phyloP scores from a whole-genome alignment of 176 grass and related monocot genomes.

The Triticum turgidum region DNA sequence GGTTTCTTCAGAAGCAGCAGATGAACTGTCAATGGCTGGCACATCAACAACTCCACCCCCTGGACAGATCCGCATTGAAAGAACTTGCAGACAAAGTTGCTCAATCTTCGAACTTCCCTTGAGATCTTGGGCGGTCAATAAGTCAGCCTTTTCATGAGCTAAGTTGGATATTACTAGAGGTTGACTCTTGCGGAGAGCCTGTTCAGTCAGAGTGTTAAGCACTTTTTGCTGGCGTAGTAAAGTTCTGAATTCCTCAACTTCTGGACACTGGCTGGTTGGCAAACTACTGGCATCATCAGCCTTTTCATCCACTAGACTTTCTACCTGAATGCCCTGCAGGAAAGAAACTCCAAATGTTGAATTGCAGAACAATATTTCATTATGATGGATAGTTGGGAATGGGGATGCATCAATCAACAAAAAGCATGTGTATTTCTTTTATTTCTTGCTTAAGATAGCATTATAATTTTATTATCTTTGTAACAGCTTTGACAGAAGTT shows the following conservation, averaged over 20 bases:
- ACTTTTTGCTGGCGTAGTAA: slow-evolving; percentile 68
- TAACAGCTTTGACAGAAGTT: neutral
- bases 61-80: slow-evolving; percentile 64
- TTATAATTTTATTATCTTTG: neutral
- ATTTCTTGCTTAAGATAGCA: neutral
- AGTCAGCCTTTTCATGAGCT: slow-evolving; percentile 60
- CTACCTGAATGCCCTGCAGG: slow-evolving; percentile 76
- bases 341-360: slow-evolving; percentile 22
- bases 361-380: neutral
- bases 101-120: slow-evolving; percentile 59
- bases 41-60: slow-evolving; percentile 48
- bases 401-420: neutral
- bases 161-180: slow-evolving; percentile 85
- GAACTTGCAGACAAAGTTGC: slow-evolving; percentile 82
- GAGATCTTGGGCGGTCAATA: slow-evolving; percentile 52
- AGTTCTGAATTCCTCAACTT: slow-evolving; percentile 70
- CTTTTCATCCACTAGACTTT: slow-evolving; percentile 47
- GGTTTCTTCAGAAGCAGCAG: slow-evolving; percentile 36
- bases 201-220: slow-evolving; percentile 71
- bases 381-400: slow-evolving; percentile 1
- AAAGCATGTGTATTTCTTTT: neutral
- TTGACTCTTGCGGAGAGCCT: slow-evolving; percentile 88
- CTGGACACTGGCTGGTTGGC: slow-evolving; percentile 32
- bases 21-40: slow-evolving; percentile 29
- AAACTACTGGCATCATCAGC: slow-evolving; percentile 55